Percentiles rank a stretch among this genome's conserved stretches.
Evolutionary conservation across 2,329 filamentous ascomycete genomes (phyloP).

Genomic region (Hymenoscyphus linearis): DNA sequence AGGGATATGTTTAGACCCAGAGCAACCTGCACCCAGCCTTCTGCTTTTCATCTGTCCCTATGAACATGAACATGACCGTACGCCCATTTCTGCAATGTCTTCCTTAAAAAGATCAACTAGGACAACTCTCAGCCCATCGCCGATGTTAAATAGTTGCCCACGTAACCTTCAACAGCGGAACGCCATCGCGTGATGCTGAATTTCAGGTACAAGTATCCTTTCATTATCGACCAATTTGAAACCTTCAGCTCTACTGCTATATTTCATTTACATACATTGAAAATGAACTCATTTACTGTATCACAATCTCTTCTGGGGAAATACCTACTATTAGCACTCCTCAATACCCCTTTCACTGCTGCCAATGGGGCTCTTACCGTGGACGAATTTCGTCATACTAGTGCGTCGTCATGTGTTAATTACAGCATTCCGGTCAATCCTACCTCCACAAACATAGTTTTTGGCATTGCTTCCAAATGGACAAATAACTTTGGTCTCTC

Average conservation of each 20-base stretch:
- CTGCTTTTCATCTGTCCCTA: too few relatives aligned
- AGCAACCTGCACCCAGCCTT: too few relatives aligned
- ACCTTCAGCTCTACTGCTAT: not conserved
- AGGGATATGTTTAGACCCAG: too few relatives aligned
- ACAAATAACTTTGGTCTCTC: constrained; percentile 5
- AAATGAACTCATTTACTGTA: not conserved
- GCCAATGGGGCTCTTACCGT: not conserved
- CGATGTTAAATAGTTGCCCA: not conserved
- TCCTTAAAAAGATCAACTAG: too few relatives aligned
- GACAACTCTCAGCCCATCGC: too few relatives aligned
- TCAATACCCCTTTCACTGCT: not conserved
- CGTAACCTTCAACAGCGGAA: not conserved
- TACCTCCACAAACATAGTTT: constrained; percentile 3
- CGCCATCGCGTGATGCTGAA: not conserved
- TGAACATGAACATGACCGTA: too few relatives aligned
- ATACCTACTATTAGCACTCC: not conserved
- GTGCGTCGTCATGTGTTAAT: not conserved
- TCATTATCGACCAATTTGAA: not conserved
- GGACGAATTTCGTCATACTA: not conserved
- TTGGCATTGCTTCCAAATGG: not conserved
- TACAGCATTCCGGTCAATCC: constrained; percentile 6
- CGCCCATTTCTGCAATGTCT: too few relatives aligned
- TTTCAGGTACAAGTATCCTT: not conserved
- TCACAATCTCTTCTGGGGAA: not conserved
- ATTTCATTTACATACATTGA: not conserved